A percentile compares a stretch with the other conserved stretches of the same genome.
Evolutionary conservation across 2,329 filamentous ascomycete species (phyloP).

Genomic region (Aspergillus amoenus): DNA sequence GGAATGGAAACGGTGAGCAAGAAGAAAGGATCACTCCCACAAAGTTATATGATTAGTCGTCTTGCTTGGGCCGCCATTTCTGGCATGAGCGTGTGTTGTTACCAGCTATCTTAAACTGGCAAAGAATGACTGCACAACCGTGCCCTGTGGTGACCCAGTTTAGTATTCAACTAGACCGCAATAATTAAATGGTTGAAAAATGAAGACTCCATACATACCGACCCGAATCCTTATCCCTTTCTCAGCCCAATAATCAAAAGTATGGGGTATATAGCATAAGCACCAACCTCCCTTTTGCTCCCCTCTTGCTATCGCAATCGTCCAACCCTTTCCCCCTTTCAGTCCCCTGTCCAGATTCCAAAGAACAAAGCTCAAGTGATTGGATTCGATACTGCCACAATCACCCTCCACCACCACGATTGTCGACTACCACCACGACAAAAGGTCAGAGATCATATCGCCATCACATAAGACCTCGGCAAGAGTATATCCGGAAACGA

Average conservation of each 20-base stretch:
- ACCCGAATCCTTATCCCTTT: constrained; percentile 21
- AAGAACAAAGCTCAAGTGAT: too few species aligned
- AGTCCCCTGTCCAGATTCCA: too few species aligned
- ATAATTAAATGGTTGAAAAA: neutral
- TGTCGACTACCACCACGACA: constrained; percentile 3
- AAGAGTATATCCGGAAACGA: neutral
- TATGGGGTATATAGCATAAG: constrained; percentile 20
- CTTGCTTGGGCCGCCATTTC: constrained; percentile 20
- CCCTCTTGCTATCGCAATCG: constrained; percentile 1
- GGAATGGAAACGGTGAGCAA: neutral
- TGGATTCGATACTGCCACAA: neutral
- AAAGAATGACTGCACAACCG: constrained; percentile 2
- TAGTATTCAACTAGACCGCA: constrained; percentile 14
- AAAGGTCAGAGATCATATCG: constrained; percentile 16
- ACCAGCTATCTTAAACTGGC: constrained; percentile 4
- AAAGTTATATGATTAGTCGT: constrained; percentile 9
- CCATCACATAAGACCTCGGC: constrained; percentile 16
- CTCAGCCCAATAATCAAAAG: constrained; percentile 5
- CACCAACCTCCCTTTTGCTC: constrained; percentile 13
- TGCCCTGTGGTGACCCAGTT: constrained; percentile 20
- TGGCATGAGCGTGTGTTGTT: neutral
- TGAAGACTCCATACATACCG: constrained; percentile 7
- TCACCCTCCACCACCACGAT: neutral
- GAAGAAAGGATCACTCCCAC: neutral
- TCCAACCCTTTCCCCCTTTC: neutral